A percentile compares a stretch with the other conserved stretches of the same genome.
Conservation (phyloP, 2,329 filamentous ascomycete species). For the Boeremia exigua region DNA sequence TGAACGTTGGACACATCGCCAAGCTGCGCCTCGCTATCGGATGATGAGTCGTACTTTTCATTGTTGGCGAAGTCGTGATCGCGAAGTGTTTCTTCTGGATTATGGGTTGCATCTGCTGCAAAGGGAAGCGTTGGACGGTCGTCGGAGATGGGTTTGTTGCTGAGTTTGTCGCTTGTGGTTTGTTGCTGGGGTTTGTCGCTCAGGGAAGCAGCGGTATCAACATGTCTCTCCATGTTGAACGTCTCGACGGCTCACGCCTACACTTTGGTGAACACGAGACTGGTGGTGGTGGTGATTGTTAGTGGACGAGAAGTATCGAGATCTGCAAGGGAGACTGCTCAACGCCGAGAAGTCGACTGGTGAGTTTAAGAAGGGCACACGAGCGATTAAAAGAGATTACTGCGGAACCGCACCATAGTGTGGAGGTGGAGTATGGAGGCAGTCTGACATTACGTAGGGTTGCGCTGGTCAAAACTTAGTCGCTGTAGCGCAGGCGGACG, state of each 20-base stretch:
- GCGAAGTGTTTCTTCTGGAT: conserved; percentile 20
- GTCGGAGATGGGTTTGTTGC: conserved; percentile 21
- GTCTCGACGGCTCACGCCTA: conserved; percentile 20
- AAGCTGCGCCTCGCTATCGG: conserved; percentile 28
- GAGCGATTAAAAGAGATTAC: conserved; percentile 3
- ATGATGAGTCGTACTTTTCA: conserved; percentile 26
- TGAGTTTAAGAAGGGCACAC: neutral
- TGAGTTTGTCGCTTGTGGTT: conserved; percentile 20
- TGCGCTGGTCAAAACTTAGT: conserved; percentile 2
- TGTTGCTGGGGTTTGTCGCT: conserved; percentile 24
- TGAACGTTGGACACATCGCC: conserved; percentile 34
- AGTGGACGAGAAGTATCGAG: neutral
- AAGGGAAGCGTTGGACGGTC: conserved; percentile 29
- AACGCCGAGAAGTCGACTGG: neutral
- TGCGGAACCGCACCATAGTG: conserved; percentile 5
- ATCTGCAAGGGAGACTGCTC: neutral
- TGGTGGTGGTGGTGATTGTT: neutral
- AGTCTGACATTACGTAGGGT: conserved; percentile 13
- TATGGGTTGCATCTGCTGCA: conserved; percentile 29
- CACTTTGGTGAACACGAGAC: neutral
- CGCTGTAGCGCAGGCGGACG: neutral
- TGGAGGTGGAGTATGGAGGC: conserved; percentile 10
- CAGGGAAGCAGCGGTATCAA: conserved; percentile 14
- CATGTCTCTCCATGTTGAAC: conserved; percentile 25
- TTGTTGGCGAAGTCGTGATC: conserved; percentile 1